Conservation (phyloP, 169 alveolate genomes). For the Amoebophrya sp. region DNA sequence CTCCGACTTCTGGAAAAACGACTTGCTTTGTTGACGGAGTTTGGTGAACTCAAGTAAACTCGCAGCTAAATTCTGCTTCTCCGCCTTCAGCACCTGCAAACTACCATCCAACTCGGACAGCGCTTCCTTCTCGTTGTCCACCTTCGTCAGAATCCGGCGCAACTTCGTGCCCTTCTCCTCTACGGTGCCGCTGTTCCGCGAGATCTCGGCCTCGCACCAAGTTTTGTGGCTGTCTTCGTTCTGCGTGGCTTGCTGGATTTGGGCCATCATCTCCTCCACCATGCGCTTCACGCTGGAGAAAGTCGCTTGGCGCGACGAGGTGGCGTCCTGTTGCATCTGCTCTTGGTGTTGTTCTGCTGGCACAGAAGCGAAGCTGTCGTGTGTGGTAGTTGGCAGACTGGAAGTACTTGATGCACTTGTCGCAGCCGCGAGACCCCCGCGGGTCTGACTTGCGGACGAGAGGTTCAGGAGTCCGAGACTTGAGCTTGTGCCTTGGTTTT, state of each 20-base stretch:
- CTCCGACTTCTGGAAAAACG: not conserved
- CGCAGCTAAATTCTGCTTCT: no score
- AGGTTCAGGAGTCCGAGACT: not conserved
- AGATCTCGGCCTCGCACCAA: not conserved
- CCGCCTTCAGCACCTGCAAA: not conserved
- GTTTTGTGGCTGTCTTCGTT: not conserved
- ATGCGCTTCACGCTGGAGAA: not conserved
- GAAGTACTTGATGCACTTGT: no score
- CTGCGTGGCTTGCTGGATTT: not conserved
- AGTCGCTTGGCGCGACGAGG: not conserved
- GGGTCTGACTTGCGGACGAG: not conserved
- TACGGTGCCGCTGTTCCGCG: not conserved
- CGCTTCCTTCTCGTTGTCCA: not conserved
- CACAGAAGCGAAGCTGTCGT: not conserved
- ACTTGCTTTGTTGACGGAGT: not conserved
- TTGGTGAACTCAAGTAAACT: not conserved
- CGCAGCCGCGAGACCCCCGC: no score
- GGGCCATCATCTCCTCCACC: not conserved
- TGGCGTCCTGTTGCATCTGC: not conserved
- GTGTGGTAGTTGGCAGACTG: no score
- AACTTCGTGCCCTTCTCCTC: not conserved
- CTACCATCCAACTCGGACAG: not conserved
- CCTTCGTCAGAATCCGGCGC: not conserved
- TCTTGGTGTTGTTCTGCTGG: not conserved
- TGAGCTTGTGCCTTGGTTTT: no score